Conservation (phyloP, 2,329 filamentous ascomycete genomes). For the Aspergillus cejpii region DNA sequence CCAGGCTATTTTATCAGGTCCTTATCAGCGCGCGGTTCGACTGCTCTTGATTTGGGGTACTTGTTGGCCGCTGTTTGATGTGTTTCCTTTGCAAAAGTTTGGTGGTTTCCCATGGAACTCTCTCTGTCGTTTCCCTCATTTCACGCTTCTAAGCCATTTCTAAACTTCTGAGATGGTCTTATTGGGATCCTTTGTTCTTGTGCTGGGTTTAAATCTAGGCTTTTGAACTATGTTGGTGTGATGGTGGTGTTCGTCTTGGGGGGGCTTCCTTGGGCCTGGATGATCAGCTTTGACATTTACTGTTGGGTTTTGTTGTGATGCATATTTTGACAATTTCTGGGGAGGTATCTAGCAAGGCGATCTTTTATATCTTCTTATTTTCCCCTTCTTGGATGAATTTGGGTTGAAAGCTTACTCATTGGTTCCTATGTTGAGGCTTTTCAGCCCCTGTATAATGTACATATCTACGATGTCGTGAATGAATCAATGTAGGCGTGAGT, state of each 20-base stretch:
- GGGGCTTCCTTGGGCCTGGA: not conserved
- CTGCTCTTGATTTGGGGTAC: not conserved
- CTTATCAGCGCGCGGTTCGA: not conserved
- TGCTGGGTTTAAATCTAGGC: not conserved
- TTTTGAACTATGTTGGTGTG: not conserved
- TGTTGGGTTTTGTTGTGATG: constrained; percentile 3
- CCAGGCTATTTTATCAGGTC: not conserved
- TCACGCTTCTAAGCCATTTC: not conserved
- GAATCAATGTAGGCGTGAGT: constrained; percentile 17
- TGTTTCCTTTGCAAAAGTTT: not conserved
- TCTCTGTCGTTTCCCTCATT: not conserved
- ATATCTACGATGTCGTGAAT: constrained; percentile 13
- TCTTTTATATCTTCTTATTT: not conserved
- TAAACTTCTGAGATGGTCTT: not conserved
- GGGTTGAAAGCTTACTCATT: not conserved
- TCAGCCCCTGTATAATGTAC: constrained; percentile 20
- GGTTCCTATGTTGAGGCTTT: not conserved
- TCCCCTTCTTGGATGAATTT: not conserved
- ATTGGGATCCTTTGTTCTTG: not conserved
- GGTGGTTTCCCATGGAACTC: not conserved
- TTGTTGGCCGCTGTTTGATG: not conserved
- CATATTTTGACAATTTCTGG: constrained; percentile 5
- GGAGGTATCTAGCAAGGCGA: constrained; percentile 1
- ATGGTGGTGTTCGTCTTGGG: not conserved
- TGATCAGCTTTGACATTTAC: not conserved